These are phyloP conservation scores for Meyerozyma carpophila DNA, from an alignment of 1,139 yeast species.

Conservation along the genomic window DNA sequence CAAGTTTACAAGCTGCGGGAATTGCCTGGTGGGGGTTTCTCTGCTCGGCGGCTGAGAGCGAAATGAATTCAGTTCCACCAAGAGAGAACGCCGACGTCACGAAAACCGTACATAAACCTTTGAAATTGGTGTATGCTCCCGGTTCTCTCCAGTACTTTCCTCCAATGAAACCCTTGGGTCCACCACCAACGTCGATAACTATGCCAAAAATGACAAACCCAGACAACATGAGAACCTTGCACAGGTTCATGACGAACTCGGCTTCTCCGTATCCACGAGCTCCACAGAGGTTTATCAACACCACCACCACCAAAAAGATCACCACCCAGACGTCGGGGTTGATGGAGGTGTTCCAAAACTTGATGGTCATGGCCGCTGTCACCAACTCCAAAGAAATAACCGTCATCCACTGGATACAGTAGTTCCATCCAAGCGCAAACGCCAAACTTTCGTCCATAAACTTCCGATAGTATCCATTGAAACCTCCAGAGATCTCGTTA, in stretches of 20 bases:
- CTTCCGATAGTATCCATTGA: conserved; percentile 28
- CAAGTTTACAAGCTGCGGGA: conserved; percentile 18
- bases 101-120: conserved; percentile 36
- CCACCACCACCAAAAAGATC: conserved; percentile 31
- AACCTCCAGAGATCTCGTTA: conserved; percentile 28
- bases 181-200: conserved; percentile 36
- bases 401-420: conserved; percentile 30
- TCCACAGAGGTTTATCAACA: conserved; percentile 31
- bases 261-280: conserved; percentile 43
- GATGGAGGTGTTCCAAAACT: conserved; percentile 26
- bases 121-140: conserved; percentile 30
- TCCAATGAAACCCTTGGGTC: conserved; percentile 33
- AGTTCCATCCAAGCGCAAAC: conserved; percentile 35
- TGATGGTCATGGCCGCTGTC: conserved; percentile 31
- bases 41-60: conserved; percentile 19
- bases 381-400: conserved; percentile 34
- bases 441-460: conserved; percentile 31
- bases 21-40: conserved; percentile 18
- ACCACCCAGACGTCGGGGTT: conserved; percentile 37
- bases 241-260: conserved; percentile 32
- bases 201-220: conserved; percentile 40
- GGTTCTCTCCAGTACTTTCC: conserved; percentile 44
- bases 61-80: conserved; percentile 28
- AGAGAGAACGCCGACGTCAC: conserved; percentile 35
- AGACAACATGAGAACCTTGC: conserved; percentile 31